Percentiles rank a stretch among this genome's conserved stretches.
phyloP scores from a whole-genome alignment of 257 asterid species.

The Solanum rostratum region DNA sequence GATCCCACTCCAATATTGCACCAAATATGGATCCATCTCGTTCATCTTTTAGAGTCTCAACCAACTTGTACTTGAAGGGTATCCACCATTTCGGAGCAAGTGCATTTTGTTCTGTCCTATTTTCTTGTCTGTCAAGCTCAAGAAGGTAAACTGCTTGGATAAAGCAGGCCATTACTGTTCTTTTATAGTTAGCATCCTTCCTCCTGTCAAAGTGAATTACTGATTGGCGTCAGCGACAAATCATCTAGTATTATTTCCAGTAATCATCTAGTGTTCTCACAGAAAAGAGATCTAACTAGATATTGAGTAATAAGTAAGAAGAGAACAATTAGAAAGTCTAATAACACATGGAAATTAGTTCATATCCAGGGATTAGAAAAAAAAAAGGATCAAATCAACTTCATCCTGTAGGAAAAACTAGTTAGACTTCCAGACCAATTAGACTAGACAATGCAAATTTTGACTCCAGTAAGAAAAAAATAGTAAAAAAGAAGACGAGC shows the following conservation, averaged over 20 bases:
- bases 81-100: conserved; percentile 99
- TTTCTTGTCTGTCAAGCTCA: conserved; percentile 91
- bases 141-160: conserved; percentile 93
- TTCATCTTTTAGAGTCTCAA: conserved; percentile 60
- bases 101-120: conserved; percentile 47
- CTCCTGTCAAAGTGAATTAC: conserved; percentile 51
- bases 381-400: neutral
- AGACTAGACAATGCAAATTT: neutral
- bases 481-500: neutral
- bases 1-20: conserved; percentile 89
- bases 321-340: neutral
- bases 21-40: conserved; percentile 94
- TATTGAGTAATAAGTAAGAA: neutral
- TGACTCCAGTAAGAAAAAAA: neutral
- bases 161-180: conserved; percentile 87
- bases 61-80: conserved; percentile 85
- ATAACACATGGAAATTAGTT: neutral
- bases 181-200: conserved; percentile 77
- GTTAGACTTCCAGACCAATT: neutral
- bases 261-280: neutral
- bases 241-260: neutral
- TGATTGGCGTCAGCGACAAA: neutral
- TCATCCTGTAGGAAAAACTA: neutral
- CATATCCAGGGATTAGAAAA: neutral
- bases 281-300: neutral